Base-by-base conservation (phyloP, 1,284 basidiomycete species). In the Pisolithus thermaeus region DNA sequence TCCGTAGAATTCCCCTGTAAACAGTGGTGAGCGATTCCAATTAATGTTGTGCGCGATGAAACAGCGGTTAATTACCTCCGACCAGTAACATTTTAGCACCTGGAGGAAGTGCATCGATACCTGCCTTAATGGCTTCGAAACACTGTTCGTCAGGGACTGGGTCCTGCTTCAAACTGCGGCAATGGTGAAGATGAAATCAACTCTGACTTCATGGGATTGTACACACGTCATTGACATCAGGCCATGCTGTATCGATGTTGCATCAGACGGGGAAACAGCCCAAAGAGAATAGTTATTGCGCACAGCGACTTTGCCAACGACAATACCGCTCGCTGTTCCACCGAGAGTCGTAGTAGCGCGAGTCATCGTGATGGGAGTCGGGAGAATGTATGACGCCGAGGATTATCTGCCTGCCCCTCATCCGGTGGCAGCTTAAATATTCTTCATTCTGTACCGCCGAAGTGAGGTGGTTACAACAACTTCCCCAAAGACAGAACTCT, bases 41-140 rank as follows among this genome's bases (percentile, higher is more conserved):
- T 30, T 28, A n/a, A 27, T 3, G n/a, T 11, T 14, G 12, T 3
- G n/a, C 4, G 3, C 9, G 12, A 30, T n/a, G 35, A 38, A 9
- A 35, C 5, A n/a, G 23, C 28, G 6, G 12, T 35, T 4, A 47
- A 73, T 9, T 53, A 75, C 78, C 74, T 57, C 70, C 74, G 51
- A 78, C 77, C 48, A 79, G 51, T 42, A 78, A 53, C 69, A 74
- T 72, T 60, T 77, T 83, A 38, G 73, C 61, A 23, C 71, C 73
- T 0, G 67, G 52, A 8, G 75, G 76, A 20, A 76, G 67, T 0
- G 78, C 74, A 25, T 80, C 75, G 40, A 87, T 70, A 9, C 78
- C 78, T 3, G 82, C 78, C 61, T 80, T 83, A 71, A 88, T 82
- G 5, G 80, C 71, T 37, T 74, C 77, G 54, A 87, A 85, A 9